Conservation (phyloP, 257 asterid genomes). For the Cruciata laevipes region DNA sequence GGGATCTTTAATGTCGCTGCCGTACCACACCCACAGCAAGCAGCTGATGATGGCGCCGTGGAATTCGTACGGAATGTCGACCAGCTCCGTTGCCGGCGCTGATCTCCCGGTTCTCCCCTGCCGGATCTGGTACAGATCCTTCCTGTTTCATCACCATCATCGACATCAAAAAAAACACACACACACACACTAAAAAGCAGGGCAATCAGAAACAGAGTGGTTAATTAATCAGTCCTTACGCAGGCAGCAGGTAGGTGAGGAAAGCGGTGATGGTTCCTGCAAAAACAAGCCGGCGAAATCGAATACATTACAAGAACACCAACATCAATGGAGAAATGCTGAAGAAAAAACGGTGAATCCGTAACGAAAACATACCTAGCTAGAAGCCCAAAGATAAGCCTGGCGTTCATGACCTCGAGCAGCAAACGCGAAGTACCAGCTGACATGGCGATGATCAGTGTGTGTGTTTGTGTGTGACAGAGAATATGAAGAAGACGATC, state of each 20-base stretch:
- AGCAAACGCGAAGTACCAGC: background rate
- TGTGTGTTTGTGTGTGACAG: too few relatives aligned
- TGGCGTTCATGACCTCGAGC: background rate
- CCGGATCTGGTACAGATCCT: background rate
- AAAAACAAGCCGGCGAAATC: background rate
- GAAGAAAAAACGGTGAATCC: background rate
- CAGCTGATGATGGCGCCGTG: background rate
- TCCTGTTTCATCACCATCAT: background rate
- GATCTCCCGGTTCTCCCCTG: background rate
- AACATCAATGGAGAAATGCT: background rate
- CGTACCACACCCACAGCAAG: background rate
- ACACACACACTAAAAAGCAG: too few relatives aligned
- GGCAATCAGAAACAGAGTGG: too few relatives aligned
- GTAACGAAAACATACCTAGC: background rate
- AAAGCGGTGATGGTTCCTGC: background rate
- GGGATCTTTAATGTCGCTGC: background rate
- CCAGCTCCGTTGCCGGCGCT: background rate
- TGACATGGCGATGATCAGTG: background rate
- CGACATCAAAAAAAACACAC: too few relatives aligned
- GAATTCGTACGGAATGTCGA: background rate
- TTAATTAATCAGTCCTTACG: background rate
- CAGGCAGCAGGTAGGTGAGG: background rate
- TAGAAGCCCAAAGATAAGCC: background rate
- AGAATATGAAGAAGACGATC: background rate
- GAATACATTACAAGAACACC: background rate